Conservation (phyloP, 352 stramenopile species). For the Blastocystis sp. region DNA sequence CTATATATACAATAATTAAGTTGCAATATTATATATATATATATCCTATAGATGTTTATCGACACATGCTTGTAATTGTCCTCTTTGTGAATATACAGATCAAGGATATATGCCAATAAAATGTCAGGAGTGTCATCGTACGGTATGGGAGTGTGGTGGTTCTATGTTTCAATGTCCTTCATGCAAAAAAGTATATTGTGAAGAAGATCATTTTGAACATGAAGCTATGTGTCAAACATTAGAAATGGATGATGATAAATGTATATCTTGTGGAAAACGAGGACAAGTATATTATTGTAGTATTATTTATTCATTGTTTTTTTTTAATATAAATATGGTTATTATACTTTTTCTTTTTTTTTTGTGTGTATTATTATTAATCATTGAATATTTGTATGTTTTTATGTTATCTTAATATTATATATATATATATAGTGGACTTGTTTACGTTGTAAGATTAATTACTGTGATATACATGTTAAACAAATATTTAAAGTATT, state of each 20-base stretch:
- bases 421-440: no score
- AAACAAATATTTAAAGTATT: conserved; percentile 12
- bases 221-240: conserved; percentile 36
- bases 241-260: conserved; percentile 24
- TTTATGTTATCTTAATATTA: no score
- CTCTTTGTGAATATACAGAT: conserved; percentile 8
- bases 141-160: conserved; percentile 31
- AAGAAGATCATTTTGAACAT: conserved; percentile 37
- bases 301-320: no score
- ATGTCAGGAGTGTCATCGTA: conserved; percentile 30
- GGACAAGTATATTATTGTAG: no score
- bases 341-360: no score
- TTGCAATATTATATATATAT: no score
- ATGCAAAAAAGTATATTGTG: conserved; percentile 27
- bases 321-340: no score
- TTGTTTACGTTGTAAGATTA: conserved; percentile 35
- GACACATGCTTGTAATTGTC: conserved; percentile 27
- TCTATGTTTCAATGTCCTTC: conserved; percentile 33
- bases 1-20: no score
- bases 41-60: no score
- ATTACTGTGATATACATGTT: conserved; percentile 29
- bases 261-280: conserved; percentile 30
- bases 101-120: conserved; percentile 7
- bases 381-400: no score
- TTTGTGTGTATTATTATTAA: no score